A percentile compares a stretch with the other conserved stretches of the same genome.
phyloP scores from a whole-genome alignment of 345 rosid genomes.

The Linum usitatissimum region DNA sequence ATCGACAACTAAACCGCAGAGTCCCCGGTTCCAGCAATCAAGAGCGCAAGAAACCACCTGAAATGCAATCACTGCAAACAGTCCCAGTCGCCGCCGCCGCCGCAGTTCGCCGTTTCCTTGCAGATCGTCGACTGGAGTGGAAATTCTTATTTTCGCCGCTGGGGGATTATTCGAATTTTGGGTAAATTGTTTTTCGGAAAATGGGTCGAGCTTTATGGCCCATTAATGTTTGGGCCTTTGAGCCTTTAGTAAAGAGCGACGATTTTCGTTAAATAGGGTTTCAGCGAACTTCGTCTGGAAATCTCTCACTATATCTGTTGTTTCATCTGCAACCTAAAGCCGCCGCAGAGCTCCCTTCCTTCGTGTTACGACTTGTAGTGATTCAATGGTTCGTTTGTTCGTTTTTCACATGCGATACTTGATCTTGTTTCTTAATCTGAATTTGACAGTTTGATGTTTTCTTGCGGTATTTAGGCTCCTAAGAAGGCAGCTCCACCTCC shows the following conservation, averaged over 20 bases:
- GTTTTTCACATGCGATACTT: not conserved
- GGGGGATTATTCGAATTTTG: not conserved
- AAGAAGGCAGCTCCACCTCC: conserved; percentile 3
- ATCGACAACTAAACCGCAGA: not conserved
- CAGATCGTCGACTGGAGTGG: not conserved
- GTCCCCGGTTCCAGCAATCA: not conserved
- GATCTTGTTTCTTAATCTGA: not conserved
- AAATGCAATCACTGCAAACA: not conserved
- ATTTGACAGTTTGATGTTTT: not conserved
- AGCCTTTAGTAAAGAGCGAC: not conserved
- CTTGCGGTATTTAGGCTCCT: not conserved
- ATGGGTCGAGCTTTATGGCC: not conserved
- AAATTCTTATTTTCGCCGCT: not conserved
- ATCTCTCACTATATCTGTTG: not conserved
- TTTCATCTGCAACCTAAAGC: not conserved
- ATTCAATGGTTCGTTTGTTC: not conserved
- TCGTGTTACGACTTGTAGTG: not conserved
- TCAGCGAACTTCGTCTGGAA: not conserved
- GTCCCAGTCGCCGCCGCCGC: not conserved
- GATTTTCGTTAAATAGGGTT: not conserved
- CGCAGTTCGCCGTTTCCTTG: not conserved
- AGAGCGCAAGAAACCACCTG: not conserved
- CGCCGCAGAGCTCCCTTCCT: not conserved
- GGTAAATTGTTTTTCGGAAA: not conserved
- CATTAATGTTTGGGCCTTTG: not conserved